Evolutionary conservation across 2,329 filamentous ascomycete species (phyloP).

Genomic region (Phyllosticta citrichinensis): DNA sequence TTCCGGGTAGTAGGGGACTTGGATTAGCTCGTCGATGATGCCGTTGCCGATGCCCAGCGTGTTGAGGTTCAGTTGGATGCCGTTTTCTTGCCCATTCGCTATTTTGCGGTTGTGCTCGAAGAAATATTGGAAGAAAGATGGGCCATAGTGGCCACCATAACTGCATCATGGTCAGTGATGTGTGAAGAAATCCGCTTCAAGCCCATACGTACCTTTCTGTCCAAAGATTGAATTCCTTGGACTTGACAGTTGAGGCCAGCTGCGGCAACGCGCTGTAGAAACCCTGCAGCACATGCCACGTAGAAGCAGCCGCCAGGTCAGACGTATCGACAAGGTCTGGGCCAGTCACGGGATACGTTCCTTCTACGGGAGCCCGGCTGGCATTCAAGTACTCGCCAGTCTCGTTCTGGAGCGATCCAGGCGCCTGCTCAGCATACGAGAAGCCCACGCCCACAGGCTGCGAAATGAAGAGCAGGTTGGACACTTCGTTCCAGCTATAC

Average conservation of each 20-base stretch:
- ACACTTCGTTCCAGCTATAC: constrained; percentile 30
- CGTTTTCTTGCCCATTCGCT: constrained; percentile 35
- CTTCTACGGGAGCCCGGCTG: not conserved
- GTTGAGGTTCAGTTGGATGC: constrained; percentile 43
- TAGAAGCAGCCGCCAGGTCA: constrained; percentile 23
- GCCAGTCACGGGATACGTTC: not conserved
- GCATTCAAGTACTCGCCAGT: not conserved
- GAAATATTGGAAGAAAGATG: constrained; percentile 47
- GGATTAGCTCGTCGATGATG: constrained; percentile 41
- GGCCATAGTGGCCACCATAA: constrained; percentile 40
- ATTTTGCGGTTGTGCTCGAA: constrained; percentile 46
- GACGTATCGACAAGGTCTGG: constrained; percentile 19
- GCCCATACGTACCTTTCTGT: constrained; percentile 30
- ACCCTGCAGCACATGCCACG: constrained; percentile 28
- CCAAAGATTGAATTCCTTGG: constrained; percentile 45
- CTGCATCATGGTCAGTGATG: constrained; percentile 2
- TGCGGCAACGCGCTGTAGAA: constrained; percentile 26
- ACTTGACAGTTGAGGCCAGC: constrained; percentile 41
- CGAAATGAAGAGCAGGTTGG: constrained; percentile 30
- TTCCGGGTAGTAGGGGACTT: constrained; percentile 37
- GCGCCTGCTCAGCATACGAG: constrained; percentile 22
- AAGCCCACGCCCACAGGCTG: constrained; percentile 32
- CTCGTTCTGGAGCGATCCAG: not conserved
- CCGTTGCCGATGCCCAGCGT: constrained; percentile 47
- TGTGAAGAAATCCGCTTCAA: not conserved